Evolutionary conservation across 129 eudicot genomes (phyloP).

Genomic region (Glebionis coronaria): DNA sequence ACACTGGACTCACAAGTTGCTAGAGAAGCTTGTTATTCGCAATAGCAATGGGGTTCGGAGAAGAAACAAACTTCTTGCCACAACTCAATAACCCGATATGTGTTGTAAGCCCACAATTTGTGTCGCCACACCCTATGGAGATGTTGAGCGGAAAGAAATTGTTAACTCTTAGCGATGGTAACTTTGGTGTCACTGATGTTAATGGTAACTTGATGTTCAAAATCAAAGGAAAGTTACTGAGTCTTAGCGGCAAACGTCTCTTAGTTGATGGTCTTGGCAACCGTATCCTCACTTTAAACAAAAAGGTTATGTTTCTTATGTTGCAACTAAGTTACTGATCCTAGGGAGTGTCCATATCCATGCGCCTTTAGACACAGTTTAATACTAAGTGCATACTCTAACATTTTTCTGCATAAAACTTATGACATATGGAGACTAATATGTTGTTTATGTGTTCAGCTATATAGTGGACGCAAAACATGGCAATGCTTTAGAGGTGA

Average conservation of each 20-base stretch:
- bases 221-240: constrained; percentile 30
- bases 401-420: no score
- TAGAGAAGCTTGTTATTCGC: not conserved
- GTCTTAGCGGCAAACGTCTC: constrained; percentile 48
- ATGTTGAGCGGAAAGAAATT: constrained; percentile 25
- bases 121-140: constrained; percentile 18
- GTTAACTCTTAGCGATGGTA: constrained; percentile 18
- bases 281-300: constrained; percentile 47
- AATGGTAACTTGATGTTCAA: constrained; percentile 29
- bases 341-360: no score
- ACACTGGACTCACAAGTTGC: constrained; percentile 3
- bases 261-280: constrained; percentile 51
- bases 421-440: not conserved
- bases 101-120: constrained; percentile 22
- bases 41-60: not conserved
- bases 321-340: no score
- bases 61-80: not conserved
- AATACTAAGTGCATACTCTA: no score
- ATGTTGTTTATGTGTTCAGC: constrained; percentile 21
- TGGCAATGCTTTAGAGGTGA: constrained; percentile 64
- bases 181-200: constrained; percentile 26
- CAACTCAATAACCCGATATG: constrained; percentile 10
- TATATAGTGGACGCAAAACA: constrained; percentile 42
- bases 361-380: no score
- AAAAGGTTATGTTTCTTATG: constrained; percentile 38